These are phyloP conservation scores for Nyssa sinensis DNA, from an alignment of 148 eudicot genomes.

Conservation along the genomic window DNA sequence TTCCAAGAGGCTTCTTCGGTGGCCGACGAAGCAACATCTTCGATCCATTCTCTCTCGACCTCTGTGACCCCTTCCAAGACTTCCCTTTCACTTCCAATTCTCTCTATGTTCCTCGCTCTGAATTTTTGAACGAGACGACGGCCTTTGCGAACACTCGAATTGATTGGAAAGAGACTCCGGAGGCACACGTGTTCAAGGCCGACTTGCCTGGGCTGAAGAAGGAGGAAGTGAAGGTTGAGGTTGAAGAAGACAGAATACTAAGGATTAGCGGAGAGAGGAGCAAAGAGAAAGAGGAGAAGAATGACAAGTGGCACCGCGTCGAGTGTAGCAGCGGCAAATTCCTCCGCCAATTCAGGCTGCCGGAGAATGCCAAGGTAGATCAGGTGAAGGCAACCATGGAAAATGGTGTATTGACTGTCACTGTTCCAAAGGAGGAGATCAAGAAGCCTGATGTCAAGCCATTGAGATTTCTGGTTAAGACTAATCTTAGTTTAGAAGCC, in stretches of 20 bases:
- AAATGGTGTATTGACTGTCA: conserved; percentile 42
- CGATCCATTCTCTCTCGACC: conserved; percentile 28
- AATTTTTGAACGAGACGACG: conserved; percentile 11
- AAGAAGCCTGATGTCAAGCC: conserved; percentile 34
- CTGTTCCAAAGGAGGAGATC: conserved; percentile 34
- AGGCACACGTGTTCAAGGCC: conserved; percentile 31
- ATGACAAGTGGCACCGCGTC: conserved; percentile 37
- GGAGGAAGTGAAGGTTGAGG: conserved; percentile 33
- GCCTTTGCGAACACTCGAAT: conserved; percentile 17
- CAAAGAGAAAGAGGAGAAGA: conserved; percentile 23
- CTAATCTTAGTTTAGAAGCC: too few relatives aligned
- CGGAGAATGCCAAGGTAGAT: conserved; percentile 33
- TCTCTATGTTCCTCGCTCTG: conserved; percentile 6
- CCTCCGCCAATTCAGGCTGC: conserved; percentile 34
- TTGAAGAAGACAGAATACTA: conserved; percentile 22
- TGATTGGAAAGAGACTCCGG: conserved; percentile 34
- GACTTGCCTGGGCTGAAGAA: conserved; percentile 33
- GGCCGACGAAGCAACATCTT: conserved; percentile 22
- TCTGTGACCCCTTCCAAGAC: conserved; percentile 14
- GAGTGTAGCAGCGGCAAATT: conserved; percentile 42
- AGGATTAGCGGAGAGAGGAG: conserved; percentile 25
- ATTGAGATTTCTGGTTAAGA: conserved; percentile 28
- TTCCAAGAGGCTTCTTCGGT: conserved; percentile 29
- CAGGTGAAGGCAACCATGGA: conserved; percentile 37
- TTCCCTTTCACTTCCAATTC: not conserved